Conservation (phyloP, 345 rosid species). For the Microthlaspi erraticum region DNA sequence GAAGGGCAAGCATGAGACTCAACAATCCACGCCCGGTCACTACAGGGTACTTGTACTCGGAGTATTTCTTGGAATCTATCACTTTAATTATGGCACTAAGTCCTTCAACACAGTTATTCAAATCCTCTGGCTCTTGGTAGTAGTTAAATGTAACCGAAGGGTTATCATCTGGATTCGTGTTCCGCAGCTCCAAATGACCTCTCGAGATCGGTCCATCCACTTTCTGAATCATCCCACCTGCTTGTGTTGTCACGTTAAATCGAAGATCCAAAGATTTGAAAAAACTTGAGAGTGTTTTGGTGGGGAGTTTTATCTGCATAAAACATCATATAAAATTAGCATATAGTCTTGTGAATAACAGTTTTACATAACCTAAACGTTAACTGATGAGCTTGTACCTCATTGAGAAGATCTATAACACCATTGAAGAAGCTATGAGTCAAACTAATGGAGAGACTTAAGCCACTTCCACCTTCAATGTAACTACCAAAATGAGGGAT, state of each 20-base stretch:
- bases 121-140: slow-evolving; percentile 67
- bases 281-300: slow-evolving; percentile 38
- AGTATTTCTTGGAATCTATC: slow-evolving; percentile 50
- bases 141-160: slow-evolving; percentile 75
- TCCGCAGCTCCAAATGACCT: slow-evolving; percentile 58
- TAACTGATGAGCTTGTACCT: slow-evolving; percentile 42
- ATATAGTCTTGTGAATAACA: neutral
- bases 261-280: slow-evolving; percentile 41
- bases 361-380: no score
- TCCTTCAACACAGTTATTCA: slow-evolving; percentile 58
- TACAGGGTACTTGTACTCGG: slow-evolving; percentile 52
- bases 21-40: slow-evolving; percentile 50
- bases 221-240: slow-evolving; percentile 58
- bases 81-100: slow-evolving; percentile 53
- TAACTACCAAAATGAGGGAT: slow-evolving; percentile 56
- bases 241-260: slow-evolving; percentile 43
- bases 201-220: slow-evolving; percentile 54
- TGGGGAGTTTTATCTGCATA: slow-evolving; percentile 25
- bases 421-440: slow-evolving; percentile 41
- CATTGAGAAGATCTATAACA: slow-evolving; percentile 41
- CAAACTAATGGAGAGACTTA: slow-evolving; percentile 52
- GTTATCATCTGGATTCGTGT: slow-evolving; percentile 51
- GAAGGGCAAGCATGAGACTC: slow-evolving; percentile 50
- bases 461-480: slow-evolving; percentile 61
- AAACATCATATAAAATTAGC: neutral